Base-by-base conservation (phyloP, 148 eudicot genomes). In the Suaeda aralocaspica region DNA sequence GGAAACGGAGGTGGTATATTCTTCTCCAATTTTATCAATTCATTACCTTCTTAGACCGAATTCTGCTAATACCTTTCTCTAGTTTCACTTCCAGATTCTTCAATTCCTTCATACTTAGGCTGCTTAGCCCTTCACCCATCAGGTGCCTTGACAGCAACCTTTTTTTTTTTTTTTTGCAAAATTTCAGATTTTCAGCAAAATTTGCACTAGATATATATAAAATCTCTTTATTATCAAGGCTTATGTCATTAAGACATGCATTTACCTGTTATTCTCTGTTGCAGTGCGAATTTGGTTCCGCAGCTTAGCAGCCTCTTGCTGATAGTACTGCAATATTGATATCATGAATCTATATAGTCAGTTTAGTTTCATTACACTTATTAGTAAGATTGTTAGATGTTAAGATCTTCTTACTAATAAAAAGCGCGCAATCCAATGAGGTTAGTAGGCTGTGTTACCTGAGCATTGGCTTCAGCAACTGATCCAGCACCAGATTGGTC, bases 381-480 rank as follows among this genome's bases (percentile, higher is more conserved):
- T n/a, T n/a, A n/a, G 58, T n/a, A n/a, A n/a, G n/a, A n/a, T n/a
- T n/a, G n/a, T n/a, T n/a, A n/a, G n/a, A n/a, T n/a, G n/a, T n/a
- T n/a, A n/a, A n/a, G n/a, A n/a, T n/a, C n/a, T n/a, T n/a, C n/a
- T n/a, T n/a, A 1, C 12, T 24, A 5, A 44, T 6, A 2, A 60
- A 44, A 24, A 13, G 6, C 15, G 21, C 6, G 33, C 2, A 64
- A 64, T 1, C 1, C 6, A 30, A 34, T 33, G 18, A 22, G 13
- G 13, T 31, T 12, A 7, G 34, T 41, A 14, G 39, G 8, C 8
- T 12, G 33, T 0, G 25, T 60, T 83, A 89, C 97, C 86, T 92
- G 96, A 65, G 92, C 90, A 74, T 92, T 92, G 61, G 88, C 96
- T 77, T 89, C 97, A 66, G 96, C 86, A 59, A 84, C 87, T 28